A percentile compares a stretch with the other conserved stretches of the same genome.
phyloP scores from a whole-genome alignment of 345 rosid species.

The Gossypium longicalyx region DNA sequence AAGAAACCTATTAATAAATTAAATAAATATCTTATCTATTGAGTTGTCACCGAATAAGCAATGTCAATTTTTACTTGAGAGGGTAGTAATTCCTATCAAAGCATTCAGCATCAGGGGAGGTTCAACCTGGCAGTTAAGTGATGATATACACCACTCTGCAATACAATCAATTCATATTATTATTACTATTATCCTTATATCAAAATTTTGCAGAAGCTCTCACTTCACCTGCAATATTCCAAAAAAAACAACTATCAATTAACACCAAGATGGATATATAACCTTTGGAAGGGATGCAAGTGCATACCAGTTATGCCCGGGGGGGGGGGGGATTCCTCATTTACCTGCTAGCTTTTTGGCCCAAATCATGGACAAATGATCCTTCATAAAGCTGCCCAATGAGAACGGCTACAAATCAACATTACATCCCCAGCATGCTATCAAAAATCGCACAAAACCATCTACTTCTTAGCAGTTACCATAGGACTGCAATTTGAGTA shows the following conservation, averaged over 20 bases:
- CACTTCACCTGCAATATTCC: constrained; percentile 28
- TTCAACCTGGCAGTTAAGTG: constrained; percentile 24
- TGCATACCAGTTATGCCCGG: too few relatives aligned
- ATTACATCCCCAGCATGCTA: constrained; percentile 19
- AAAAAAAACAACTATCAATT: not conserved
- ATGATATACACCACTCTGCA: constrained; percentile 7
- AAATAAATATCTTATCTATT: constrained; percentile 5
- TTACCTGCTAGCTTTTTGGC: too few relatives aligned
- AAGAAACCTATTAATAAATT: too few relatives aligned
- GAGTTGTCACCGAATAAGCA: not conserved
- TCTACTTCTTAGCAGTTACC: not conserved
- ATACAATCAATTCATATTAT: not conserved
- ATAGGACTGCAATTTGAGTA: constrained; percentile 22
- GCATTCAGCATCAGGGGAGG: constrained; percentile 22
- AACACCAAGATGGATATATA: not conserved
- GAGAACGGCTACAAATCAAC: constrained; percentile 22
- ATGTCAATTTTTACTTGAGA: constrained; percentile 16
- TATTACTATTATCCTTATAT: not conserved
- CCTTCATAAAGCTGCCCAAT: constrained; percentile 33
- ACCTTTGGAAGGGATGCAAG: too few relatives aligned
- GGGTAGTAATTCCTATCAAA: constrained; percentile 14
- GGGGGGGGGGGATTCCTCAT: too few relatives aligned
- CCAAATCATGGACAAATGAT: not conserved
- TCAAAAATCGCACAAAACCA: not conserved
- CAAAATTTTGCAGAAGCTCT: not conserved